These are phyloP conservation scores for Trypanosoma brucei DNA, from an alignment of 208 protist genomes.

Conservation along the genomic window DNA sequence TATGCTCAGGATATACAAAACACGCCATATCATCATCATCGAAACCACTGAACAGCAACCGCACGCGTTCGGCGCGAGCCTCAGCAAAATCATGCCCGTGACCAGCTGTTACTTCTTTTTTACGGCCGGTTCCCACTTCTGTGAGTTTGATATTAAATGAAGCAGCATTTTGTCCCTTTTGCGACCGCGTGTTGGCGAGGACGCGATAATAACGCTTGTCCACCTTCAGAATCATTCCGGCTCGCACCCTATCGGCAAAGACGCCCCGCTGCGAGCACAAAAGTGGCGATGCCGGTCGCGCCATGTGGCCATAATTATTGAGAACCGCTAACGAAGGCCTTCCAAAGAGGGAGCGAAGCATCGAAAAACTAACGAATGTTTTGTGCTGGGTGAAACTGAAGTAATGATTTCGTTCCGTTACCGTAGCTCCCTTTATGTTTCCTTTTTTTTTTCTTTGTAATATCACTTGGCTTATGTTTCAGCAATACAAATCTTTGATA, in stretches of 20 bases:
- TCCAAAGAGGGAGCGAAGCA: background rate
- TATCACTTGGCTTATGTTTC: too few species aligned
- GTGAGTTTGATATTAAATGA: constrained; percentile 85
- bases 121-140: constrained; percentile 68
- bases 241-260: constrained; percentile 82
- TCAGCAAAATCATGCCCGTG: constrained; percentile 86
- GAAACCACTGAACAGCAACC: constrained; percentile 86
- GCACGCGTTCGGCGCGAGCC: constrained; percentile 70
- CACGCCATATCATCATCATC: constrained; percentile 87
- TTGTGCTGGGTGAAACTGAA: background rate
- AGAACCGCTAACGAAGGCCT: background rate
- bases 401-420: too few species aligned
- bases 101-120: constrained; percentile 81
- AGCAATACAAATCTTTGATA: too few species aligned
- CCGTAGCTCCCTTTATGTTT: too few species aligned
- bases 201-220: constrained; percentile 81
- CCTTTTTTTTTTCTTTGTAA: too few species aligned
- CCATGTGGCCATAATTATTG: background rate
- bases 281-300: background rate
- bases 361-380: background rate
- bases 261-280: constrained; percentile 40
- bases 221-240: constrained; percentile 78
- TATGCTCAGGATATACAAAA: constrained; percentile 87
- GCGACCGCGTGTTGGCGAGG: constrained; percentile 74
- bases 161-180: constrained; percentile 88